Percentiles rank a stretch among this genome's conserved stretches.
phyloP scores from a whole-genome alignment of 257 asterid genomes.

The Nicotiana knightiana region DNA sequence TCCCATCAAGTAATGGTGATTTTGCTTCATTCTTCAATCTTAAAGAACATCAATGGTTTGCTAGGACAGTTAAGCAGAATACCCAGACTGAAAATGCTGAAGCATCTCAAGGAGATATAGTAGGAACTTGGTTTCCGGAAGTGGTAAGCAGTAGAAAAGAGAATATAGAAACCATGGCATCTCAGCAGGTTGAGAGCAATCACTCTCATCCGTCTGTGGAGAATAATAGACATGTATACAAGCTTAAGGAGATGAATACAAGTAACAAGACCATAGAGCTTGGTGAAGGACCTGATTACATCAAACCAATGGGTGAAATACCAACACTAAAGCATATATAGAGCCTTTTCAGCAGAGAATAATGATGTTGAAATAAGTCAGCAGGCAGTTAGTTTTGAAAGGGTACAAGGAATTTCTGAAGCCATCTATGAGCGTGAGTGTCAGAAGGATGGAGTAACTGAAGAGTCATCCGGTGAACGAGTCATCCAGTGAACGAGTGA shows the following conservation, averaged over 20 bases:
- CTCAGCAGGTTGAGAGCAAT: slow-evolving; percentile 31
- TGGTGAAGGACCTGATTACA: slow-evolving; percentile 13
- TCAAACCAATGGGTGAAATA: slow-evolving; percentile 9
- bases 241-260: slow-evolving; percentile 13
- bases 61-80: slow-evolving; percentile 23
- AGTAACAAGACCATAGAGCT: slow-evolving; percentile 19
- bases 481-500: too few species aligned
- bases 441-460: slow-evolving; percentile 22
- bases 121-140: slow-evolving; percentile 26
- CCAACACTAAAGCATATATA: slow-evolving; percentile 6
- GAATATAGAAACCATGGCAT: slow-evolving; percentile 31
- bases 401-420: slow-evolving; percentile 19
- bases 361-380: slow-evolving; percentile 24
- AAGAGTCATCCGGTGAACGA: slow-evolving; percentile 4
- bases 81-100: slow-evolving; percentile 25
- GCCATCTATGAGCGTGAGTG: slow-evolving; percentile 24
- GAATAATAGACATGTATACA: slow-evolving; percentile 16
- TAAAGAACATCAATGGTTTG: slow-evolving; percentile 11
- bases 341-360: slow-evolving; percentile 9
- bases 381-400: slow-evolving; percentile 16
- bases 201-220: slow-evolving; percentile 14
- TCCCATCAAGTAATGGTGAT: slow-evolving; percentile 13
- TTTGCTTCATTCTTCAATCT: slow-evolving; percentile 25
- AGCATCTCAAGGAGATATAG: slow-evolving; percentile 32
- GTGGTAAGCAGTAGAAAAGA: slow-evolving; percentile 25